These are phyloP conservation scores for Neoascochyta sp. DNA, from an alignment of 2,329 filamentous ascomycete genomes.

Conservation along the genomic window DNA sequence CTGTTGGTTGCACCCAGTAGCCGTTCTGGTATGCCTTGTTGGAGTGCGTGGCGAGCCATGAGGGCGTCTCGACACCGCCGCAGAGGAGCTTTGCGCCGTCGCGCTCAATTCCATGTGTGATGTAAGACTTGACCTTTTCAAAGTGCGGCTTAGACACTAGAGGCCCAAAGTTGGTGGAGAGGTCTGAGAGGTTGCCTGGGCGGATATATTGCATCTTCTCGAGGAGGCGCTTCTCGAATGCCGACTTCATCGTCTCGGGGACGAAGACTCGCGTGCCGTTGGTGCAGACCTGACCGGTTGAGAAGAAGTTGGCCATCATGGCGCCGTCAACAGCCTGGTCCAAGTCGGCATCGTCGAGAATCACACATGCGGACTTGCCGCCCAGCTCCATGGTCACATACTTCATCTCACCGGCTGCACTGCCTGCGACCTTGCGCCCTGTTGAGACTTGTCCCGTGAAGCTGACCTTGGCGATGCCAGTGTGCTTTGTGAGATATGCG, in stretches of 20 bases:
- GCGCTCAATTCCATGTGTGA: slow-evolving; percentile 66
- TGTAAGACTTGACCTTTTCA: slow-evolving; percentile 75
- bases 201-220: slow-evolving; percentile 68
- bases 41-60: slow-evolving; percentile 45
- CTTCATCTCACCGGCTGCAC: slow-evolving; percentile 76
- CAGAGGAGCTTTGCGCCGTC: slow-evolving; percentile 72
- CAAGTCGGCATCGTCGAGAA: slow-evolving; percentile 75
- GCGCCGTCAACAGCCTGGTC: slow-evolving; percentile 81
- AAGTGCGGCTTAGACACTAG: slow-evolving; percentile 71
- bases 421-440: slow-evolving; percentile 73
- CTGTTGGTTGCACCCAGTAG: slow-evolving; percentile 80
- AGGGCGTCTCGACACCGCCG: slow-evolving; percentile 63
- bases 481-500: slow-evolving; percentile 68
- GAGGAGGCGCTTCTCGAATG: slow-evolving; percentile 66
- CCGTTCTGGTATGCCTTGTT: slow-evolving; percentile 50
- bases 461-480: slow-evolving; percentile 74
- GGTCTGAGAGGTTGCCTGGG: slow-evolving; percentile 68
- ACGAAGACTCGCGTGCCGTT: slow-evolving; percentile 89
- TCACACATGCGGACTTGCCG: slow-evolving; percentile 76
- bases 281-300: slow-evolving; percentile 86
- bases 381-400: slow-evolving; percentile 91
- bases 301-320: slow-evolving; percentile 94
- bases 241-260: slow-evolving; percentile 59
- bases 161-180: slow-evolving; percentile 76
- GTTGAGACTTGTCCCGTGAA: slow-evolving; percentile 87